These are phyloP conservation scores for Penicillium aurantiogriseum DNA, from an alignment of 2,329 filamentous ascomycete genomes.

Conservation along the genomic window DNA sequence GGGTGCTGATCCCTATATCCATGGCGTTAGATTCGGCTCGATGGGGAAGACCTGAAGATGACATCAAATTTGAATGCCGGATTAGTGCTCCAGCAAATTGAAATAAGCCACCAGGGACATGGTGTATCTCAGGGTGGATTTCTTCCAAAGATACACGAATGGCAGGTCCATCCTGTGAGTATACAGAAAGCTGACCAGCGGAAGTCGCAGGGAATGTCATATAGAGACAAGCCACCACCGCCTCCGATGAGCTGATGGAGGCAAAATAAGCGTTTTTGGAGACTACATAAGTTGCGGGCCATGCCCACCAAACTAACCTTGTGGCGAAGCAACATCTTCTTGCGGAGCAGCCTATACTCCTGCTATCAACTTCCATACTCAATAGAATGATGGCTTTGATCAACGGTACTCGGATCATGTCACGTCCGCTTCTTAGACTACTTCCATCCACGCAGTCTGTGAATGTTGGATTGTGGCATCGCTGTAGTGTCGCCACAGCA, in stretches of 20 bases:
- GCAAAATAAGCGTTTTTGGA: neutral
- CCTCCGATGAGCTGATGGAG: constrained; percentile 4
- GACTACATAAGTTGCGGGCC: neutral
- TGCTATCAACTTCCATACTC: neutral
- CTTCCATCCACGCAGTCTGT: constrained; percentile 1
- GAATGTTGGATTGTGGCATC: constrained; percentile 6
- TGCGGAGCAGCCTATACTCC: neutral
- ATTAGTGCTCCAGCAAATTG: constrained; percentile 4
- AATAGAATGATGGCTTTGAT: neutral
- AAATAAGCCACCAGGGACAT: neutral
- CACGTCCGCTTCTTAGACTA: constrained; percentile 6
- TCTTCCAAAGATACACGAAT: neutral
- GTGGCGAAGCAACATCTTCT: neutral
- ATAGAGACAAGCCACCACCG: neutral
- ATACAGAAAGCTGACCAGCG: neutral
- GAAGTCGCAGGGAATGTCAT: neutral
- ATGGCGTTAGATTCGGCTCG: neutral
- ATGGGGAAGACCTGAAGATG: neutral
- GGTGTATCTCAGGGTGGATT: neutral
- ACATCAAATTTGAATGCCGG: constrained; percentile 6
- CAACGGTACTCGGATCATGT: constrained; percentile 1
- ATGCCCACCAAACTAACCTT: neutral
- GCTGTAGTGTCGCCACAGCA: constrained; percentile 15
- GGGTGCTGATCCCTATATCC: neutral
- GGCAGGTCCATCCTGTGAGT: neutral